A percentile compares a stretch with the other conserved stretches of the same genome.
Evolutionary conservation across 768 basidiomycete genomes (phyloP).

Genomic region (Termitomyces sp.): DNA sequence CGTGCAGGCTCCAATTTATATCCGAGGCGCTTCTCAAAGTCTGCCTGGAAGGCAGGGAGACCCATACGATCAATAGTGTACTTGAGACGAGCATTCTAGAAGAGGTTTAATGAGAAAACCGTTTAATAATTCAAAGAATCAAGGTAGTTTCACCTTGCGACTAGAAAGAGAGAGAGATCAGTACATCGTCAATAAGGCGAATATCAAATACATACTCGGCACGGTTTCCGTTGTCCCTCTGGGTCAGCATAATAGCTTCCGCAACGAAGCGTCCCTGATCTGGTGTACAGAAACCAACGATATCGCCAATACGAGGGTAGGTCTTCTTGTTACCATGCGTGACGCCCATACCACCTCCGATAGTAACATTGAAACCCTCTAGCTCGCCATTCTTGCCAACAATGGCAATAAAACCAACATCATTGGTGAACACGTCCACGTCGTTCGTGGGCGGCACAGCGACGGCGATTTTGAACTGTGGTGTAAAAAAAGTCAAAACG

Average conservation of each 20-base stretch:
- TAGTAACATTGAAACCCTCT: conserved; percentile 87
- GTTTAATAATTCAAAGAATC: neutral
- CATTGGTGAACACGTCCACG: conserved; percentile 92
- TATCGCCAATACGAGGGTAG: conserved; percentile 81
- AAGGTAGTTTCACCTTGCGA: conserved; percentile 39
- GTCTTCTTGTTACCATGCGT: conserved; percentile 99
- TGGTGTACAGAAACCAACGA: conserved; percentile 89
- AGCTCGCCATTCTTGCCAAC: conserved; percentile 70
- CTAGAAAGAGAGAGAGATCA: conserved; percentile 23
- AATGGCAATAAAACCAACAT: conserved; percentile 96
- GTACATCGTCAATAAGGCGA: neutral
- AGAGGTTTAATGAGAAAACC: conserved; percentile 4
- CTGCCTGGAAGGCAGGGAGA: conserved; percentile 76
- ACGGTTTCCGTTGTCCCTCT: conserved; percentile 95
- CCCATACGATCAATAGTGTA: conserved; percentile 98
- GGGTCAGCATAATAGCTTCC: conserved; percentile 89
- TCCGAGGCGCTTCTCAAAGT: conserved; percentile 86
- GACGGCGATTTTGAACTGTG: conserved; percentile 93
- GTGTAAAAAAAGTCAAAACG: neutral
- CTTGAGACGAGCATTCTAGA: conserved; percentile 82
- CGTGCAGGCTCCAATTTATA: conserved; percentile 70
- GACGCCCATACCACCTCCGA: conserved; percentile 99
- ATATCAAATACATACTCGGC: conserved; percentile 57
- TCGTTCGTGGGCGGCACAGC: conserved; percentile 96
- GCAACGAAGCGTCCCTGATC: conserved; percentile 84